Conservation (phyloP, 2,329 filamentous ascomycete species). For the Clonostachys byssicola region DNA sequence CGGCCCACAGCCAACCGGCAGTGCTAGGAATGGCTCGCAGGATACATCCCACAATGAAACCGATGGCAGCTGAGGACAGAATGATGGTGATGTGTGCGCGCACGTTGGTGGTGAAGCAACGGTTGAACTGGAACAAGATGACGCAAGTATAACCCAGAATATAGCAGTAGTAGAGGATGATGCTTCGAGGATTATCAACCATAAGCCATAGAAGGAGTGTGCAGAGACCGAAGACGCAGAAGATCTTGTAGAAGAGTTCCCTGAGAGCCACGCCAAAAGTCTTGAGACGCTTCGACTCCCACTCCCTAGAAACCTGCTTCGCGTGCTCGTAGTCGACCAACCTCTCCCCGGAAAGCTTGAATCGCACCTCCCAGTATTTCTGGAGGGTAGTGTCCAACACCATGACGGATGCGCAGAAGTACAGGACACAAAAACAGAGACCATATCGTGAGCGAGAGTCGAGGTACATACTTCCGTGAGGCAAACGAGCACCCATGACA, state of each 20-base stretch:
- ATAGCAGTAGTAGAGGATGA: slow-evolving; percentile 26
- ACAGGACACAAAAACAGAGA: slow-evolving; percentile 30
- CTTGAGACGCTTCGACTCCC: slow-evolving; percentile 7
- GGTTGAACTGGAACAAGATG: slow-evolving; percentile 32
- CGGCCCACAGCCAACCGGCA: slow-evolving; percentile 18
- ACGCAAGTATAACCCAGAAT: slow-evolving; percentile 26
- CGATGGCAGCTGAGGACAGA: slow-evolving; percentile 19
- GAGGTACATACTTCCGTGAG: slow-evolving; percentile 18
- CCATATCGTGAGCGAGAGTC: slow-evolving; percentile 22
- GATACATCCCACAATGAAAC: slow-evolving; percentile 22
- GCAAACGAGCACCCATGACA: slow-evolving; percentile 20
- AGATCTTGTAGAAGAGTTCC: slow-evolving; percentile 18
- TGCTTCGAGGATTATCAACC: slow-evolving; percentile 19
- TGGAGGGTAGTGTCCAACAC: slow-evolving; percentile 26
- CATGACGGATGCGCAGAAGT: slow-evolving; percentile 32
- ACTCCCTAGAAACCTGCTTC: slow-evolving; percentile 8
- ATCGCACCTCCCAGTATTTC: slow-evolving; percentile 25
- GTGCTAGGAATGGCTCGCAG: slow-evolving; percentile 20
- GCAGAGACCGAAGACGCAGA: slow-evolving; percentile 22
- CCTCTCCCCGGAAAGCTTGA: slow-evolving; percentile 24
- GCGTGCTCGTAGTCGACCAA: slow-evolving; percentile 18
- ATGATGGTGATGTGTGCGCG: slow-evolving; percentile 23
- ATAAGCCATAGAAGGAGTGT: slow-evolving; percentile 26
- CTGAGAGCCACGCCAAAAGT: slow-evolving; percentile 13
- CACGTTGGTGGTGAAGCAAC: slow-evolving; percentile 29